These are phyloP conservation scores for Globisporangium carolinianum DNA, from an alignment of 352 stramenopile genomes.

Conservation along the genomic window DNA sequence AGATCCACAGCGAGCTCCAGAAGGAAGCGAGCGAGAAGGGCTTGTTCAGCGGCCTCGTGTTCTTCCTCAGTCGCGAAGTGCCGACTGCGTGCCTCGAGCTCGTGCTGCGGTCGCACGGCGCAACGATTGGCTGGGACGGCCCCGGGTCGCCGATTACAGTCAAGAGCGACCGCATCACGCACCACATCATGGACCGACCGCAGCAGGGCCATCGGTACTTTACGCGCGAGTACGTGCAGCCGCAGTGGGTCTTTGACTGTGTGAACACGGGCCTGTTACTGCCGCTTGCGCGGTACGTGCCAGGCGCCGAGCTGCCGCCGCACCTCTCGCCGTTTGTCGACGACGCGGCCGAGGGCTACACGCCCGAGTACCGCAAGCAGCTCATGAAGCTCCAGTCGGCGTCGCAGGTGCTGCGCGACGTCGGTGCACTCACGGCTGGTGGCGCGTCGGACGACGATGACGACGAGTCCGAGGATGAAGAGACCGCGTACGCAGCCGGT, in stretches of 20 bases:
- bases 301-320: conserved; percentile 89
- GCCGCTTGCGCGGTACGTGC: conserved; percentile 89
- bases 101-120: conserved; percentile 92
- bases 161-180: conserved; percentile 93
- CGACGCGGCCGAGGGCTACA: conserved; percentile 95
- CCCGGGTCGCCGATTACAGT: conserved; percentile 86
- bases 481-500: conserved; percentile 65
- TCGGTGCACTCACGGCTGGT: conserved; percentile 25
- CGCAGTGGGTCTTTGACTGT: conserved; percentile 98
- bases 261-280: conserved; percentile 96
- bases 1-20: conserved; percentile 76
- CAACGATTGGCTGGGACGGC: conserved; percentile 94
- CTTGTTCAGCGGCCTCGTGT: conserved; percentile 78
- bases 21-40: conserved; percentile 69
- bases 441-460: conserved; percentile 45
- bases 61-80: conserved; percentile 95
- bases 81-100: conserved; percentile 93
- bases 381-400: conserved; percentile 81
- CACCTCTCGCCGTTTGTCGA: conserved; percentile 96
- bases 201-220: conserved; percentile 87
- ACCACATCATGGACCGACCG: conserved; percentile 95
- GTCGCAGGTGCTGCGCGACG: conserved; percentile 62
- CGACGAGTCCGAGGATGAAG: conserved; percentile 59
- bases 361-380: conserved; percentile 94
- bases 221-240: conserved; percentile 96